Percentiles rank a stretch among this genome's conserved stretches.
phyloP scores from a whole-genome alignment of 2,329 filamentous ascomycete species.

The Stagonosporopsis cucurbitacearum region DNA sequence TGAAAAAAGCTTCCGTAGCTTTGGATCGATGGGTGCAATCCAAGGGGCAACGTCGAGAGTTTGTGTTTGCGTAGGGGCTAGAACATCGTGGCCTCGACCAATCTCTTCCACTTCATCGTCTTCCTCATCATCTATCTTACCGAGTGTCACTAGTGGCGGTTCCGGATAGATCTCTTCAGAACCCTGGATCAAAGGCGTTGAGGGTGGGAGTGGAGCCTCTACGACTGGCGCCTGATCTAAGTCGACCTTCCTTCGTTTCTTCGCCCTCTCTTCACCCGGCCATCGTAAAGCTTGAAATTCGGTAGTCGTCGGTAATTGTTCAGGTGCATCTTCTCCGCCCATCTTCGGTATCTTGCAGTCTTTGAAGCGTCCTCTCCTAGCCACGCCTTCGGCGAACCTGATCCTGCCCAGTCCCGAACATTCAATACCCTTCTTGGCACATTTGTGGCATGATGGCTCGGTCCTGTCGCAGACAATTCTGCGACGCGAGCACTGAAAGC shows the following conservation, averaged over 20 bases:
- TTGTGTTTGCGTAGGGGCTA: background rate
- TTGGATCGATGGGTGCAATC: conserved; percentile 35
- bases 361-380: conserved; percentile 26
- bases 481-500: conserved; percentile 49
- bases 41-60: conserved; percentile 24
- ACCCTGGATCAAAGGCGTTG: background rate
- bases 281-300: conserved; percentile 5
- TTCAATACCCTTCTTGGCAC: conserved; percentile 46
- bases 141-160: too few relatives aligned
- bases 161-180: background rate
- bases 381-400: conserved; percentile 45
- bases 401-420: conserved; percentile 52
- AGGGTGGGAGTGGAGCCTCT: background rate
- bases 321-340: background rate
- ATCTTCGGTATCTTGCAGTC: conserved; percentile 22
- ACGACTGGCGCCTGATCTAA: background rate
- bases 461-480: conserved; percentile 52
- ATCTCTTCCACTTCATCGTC: conserved; percentile 3
- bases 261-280: conserved; percentile 2
- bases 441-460: conserved; percentile 51
- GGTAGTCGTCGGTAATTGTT: background rate
- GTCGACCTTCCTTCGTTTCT: background rate
- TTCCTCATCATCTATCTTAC: background rate
- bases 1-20: conserved; percentile 46
- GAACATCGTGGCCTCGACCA: background rate